A percentile compares a stretch with the other conserved stretches of the same genome.
Conservation (phyloP, 805 yeast species). For the Lachancea nothofagi region DNA sequence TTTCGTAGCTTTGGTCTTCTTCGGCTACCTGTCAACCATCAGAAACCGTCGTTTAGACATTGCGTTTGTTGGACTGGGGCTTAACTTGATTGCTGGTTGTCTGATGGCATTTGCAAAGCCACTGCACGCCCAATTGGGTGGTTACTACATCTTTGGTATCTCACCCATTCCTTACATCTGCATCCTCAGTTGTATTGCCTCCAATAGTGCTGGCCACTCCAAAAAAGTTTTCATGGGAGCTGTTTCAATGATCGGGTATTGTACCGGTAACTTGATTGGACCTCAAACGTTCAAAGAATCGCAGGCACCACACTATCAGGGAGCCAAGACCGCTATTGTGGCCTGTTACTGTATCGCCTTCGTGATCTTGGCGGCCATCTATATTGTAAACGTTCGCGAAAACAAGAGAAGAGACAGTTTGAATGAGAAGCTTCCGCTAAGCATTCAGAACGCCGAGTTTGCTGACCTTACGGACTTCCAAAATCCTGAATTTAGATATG, state of each 20-base stretch:
- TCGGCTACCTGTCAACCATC: slow-evolving; percentile 29
- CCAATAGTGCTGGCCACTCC: slow-evolving; percentile 47
- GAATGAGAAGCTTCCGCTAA: slow-evolving; percentile 7
- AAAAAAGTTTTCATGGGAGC: slow-evolving; percentile 46
- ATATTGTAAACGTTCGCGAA: slow-evolving; percentile 21
- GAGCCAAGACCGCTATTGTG: slow-evolving; percentile 41
- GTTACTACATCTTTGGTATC: slow-evolving; percentile 32
- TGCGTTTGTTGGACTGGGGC: background rate
- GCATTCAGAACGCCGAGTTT: slow-evolving; percentile 34
- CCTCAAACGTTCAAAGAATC: slow-evolving; percentile 43
- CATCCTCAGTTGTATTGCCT: slow-evolving; percentile 22
- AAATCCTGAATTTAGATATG: slow-evolving; percentile 36
- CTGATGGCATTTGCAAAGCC: slow-evolving; percentile 4
- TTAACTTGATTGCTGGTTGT: slow-evolving; percentile 1
- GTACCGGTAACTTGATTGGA: slow-evolving; percentile 51
- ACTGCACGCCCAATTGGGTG: slow-evolving; percentile 21
- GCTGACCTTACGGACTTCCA: slow-evolving; percentile 44
- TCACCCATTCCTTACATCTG: slow-evolving; percentile 23
- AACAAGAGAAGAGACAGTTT: background rate
- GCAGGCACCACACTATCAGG: slow-evolving; percentile 42
- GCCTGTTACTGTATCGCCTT: slow-evolving; percentile 38
- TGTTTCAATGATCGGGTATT: slow-evolving; percentile 41
- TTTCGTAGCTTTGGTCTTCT: slow-evolving; percentile 25
- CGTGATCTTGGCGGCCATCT: slow-evolving; percentile 27
- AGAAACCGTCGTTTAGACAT: background rate